phyloP scores from a whole-genome alignment of 108 stramenopile genomes.

The Fistulifera pelliculosa region DNA sequence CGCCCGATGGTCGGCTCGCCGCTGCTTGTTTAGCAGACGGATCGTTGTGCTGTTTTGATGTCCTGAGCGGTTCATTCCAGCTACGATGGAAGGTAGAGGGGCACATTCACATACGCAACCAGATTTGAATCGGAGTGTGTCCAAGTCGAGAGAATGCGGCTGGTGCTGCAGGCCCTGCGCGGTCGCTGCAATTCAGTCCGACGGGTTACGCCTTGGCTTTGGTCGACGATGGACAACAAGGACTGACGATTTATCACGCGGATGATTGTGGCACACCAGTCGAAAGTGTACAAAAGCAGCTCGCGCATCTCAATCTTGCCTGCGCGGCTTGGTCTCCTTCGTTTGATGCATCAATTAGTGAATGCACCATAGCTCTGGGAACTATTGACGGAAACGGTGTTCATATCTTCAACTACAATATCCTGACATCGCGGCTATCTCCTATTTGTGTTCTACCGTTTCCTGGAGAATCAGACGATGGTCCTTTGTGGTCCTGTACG shows the following conservation, averaged over 20 bases:
- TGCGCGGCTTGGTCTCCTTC: constrained; percentile 7
- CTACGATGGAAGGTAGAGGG: constrained; percentile 32
- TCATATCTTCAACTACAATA: constrained; percentile 4
- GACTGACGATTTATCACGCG: constrained; percentile 21
- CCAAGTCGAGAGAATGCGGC: constrained; percentile 25
- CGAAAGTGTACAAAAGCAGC: background rate
- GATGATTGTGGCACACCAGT: constrained; percentile 5
- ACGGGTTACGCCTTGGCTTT: constrained; percentile 22
- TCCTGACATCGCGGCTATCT: background rate
- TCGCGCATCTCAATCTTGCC: background rate
- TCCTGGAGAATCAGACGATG: constrained; percentile 16
- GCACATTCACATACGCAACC: constrained; percentile 31
- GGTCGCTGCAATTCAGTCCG: constrained; percentile 31
- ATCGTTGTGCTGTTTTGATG: constrained; percentile 48
- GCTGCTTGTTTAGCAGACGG: constrained; percentile 40
- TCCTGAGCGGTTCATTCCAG: constrained; percentile 8
- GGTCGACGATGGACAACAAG: constrained; percentile 18
- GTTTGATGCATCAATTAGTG: background rate
- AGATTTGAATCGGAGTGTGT: constrained; percentile 5
- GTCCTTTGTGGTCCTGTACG: constrained; percentile 21
- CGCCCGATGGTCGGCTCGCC: constrained; percentile 39
- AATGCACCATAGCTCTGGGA: constrained; percentile 11
- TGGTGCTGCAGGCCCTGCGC: constrained; percentile 35
- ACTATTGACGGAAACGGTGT: constrained; percentile 6
- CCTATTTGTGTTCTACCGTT: background rate